Evolutionary conservation across 2,329 filamentous ascomycete species (phyloP).

Genomic region (Microascus cirrosus): DNA sequence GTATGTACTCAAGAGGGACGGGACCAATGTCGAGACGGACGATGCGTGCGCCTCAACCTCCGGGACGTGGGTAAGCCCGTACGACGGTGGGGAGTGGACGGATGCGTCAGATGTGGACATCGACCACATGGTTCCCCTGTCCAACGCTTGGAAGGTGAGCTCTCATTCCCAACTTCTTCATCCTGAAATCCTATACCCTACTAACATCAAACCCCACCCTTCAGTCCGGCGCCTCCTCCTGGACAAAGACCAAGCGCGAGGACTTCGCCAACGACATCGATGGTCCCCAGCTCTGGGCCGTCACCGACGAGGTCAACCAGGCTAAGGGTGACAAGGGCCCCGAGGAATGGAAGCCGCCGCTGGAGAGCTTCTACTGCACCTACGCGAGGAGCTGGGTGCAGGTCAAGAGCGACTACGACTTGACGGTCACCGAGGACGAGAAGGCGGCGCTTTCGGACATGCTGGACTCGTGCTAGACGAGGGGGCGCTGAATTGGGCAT

Average conservation of each 20-base stretch:
- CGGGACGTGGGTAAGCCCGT: slow-evolving; percentile 61
- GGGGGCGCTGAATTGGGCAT: too few relatives aligned
- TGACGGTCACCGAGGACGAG: slow-evolving; percentile 62
- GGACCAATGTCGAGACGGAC: slow-evolving; percentile 47
- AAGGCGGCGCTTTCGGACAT: slow-evolving; percentile 56
- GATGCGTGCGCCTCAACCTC: slow-evolving; percentile 50
- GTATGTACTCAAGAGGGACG: slow-evolving; percentile 63
- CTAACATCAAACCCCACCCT: neutral
- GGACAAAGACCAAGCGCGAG: slow-evolving; percentile 58
- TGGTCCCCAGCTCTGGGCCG: slow-evolving; percentile 64
- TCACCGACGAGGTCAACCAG: slow-evolving; percentile 68
- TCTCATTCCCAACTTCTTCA: neutral
- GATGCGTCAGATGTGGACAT: slow-evolving; percentile 63
- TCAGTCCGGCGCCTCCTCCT: slow-evolving; percentile 58
- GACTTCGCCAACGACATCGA: slow-evolving; percentile 67
- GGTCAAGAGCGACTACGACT: slow-evolving; percentile 62
- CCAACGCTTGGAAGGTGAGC: slow-evolving; percentile 65
- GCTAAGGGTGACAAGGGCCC: slow-evolving; percentile 63
- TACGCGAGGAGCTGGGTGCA: slow-evolving; percentile 69
- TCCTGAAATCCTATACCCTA: neutral
- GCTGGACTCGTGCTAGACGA: slow-evolving; percentile 48
- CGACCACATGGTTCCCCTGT: slow-evolving; percentile 72
- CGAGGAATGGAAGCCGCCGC: slow-evolving; percentile 64
- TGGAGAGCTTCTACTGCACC: slow-evolving; percentile 61
- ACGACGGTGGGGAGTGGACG: slow-evolving; percentile 63